Percentiles rank a stretch among this genome's conserved stretches.
phyloP scores from a whole-genome alignment of 2,329 filamentous ascomycete genomes.

The Scytalidium lignicola region DNA sequence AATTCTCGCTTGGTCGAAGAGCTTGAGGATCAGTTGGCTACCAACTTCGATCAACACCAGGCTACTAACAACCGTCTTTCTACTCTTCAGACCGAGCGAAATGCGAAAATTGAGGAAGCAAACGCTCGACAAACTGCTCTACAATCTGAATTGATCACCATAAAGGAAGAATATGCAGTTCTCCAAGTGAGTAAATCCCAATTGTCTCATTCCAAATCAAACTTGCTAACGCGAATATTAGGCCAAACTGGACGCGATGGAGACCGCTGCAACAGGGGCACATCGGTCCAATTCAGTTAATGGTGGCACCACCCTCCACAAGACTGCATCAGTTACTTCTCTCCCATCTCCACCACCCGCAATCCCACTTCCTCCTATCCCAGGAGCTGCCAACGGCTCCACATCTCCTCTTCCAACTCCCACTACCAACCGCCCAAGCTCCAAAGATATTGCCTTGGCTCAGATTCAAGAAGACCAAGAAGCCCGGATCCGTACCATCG shows the following conservation, averaged over 20 bases:
- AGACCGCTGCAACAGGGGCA: constrained; percentile 29
- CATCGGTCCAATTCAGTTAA: constrained; percentile 53
- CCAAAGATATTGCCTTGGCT: constrained; percentile 70
- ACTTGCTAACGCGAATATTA: constrained; percentile 27
- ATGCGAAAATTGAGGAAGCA: constrained; percentile 73
- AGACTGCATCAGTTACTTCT: constrained; percentile 76
- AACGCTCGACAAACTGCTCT: constrained; percentile 57
- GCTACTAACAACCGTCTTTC: constrained; percentile 80
- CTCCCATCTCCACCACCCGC: constrained; percentile 91
- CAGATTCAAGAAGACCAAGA: constrained; percentile 94
- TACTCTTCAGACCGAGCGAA: constrained; percentile 69
- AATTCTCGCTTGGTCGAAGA: constrained; percentile 90
- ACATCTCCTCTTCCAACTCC: constrained; percentile 40
- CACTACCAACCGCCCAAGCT: constrained; percentile 67
- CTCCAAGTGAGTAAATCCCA: constrained; percentile 51
- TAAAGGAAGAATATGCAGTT: constrained; percentile 64
- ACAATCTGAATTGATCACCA: constrained; percentile 62
- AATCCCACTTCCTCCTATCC: constrained; percentile 91
- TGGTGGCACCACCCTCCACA: constrained; percentile 49
- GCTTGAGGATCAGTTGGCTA: constrained; percentile 92
- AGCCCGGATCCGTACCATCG: constrained; percentile 87
- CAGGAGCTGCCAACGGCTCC: constrained; percentile 45
- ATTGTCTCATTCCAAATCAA: background rate
- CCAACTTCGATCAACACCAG: constrained; percentile 91
- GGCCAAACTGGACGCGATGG: constrained; percentile 56